A percentile compares a stretch with the other conserved stretches of the same genome.
These are phyloP conservation scores for Trichomonas tenax DNA, from an alignment of 208 protist species.

Conservation along the genomic window DNA sequence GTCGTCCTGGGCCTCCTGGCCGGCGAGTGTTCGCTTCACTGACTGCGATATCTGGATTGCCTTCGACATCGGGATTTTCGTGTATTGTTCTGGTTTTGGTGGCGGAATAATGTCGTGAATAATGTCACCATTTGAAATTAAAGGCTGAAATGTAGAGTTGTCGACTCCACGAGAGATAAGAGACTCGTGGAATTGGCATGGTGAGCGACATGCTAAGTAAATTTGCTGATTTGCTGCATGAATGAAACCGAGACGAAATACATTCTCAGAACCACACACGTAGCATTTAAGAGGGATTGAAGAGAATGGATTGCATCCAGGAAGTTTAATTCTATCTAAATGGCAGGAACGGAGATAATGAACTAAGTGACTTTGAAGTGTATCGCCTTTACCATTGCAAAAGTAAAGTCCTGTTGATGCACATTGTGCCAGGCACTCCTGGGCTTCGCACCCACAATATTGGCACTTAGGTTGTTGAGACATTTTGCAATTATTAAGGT, in stretches of 20 bases:
- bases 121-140: not conserved
- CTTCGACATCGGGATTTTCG: not conserved
- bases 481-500: not conserved
- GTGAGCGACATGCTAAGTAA: not conserved
- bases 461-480: not conserved
- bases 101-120: not conserved
- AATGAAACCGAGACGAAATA: not conserved
- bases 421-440: not conserved
- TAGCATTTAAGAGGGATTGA: not conserved
- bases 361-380: not conserved
- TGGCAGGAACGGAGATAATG: not conserved
- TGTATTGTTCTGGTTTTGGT: not conserved
- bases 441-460: not conserved
- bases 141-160: not conserved
- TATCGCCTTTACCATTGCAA: conserved; percentile 1
- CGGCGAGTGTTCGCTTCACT: not conserved
- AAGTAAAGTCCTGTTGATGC: not conserved
- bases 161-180: not conserved
- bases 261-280: not conserved
- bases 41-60: not conserved
- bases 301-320: not conserved
- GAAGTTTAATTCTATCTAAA: not conserved
- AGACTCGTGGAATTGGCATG: not conserved
- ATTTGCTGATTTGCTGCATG: not conserved
- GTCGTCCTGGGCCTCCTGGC: not conserved